These are phyloP conservation scores for Calonectria naviculata DNA, from an alignment of 2,329 filamentous ascomycete species.

Conservation along the genomic window DNA sequence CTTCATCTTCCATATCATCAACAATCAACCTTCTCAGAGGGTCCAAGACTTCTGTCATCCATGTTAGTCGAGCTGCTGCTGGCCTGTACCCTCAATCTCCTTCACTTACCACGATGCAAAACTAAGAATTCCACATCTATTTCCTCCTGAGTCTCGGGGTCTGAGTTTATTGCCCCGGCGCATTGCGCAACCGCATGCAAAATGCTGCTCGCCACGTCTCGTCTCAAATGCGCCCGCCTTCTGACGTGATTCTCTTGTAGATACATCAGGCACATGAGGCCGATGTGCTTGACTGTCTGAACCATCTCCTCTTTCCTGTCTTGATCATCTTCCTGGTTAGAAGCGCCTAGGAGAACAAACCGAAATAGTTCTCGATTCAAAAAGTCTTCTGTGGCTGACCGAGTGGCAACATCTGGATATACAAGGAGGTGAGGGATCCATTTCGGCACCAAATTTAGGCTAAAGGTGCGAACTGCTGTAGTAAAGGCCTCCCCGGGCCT, in stretches of 20 bases:
- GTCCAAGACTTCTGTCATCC: constrained; percentile 52
- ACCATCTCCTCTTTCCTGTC: constrained; percentile 33
- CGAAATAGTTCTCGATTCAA: constrained; percentile 57
- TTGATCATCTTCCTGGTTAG: constrained; percentile 43
- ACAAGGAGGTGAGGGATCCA: constrained; percentile 65
- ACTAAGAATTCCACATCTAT: constrained; percentile 42
- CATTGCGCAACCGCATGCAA: constrained; percentile 57
- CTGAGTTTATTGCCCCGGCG: constrained; percentile 50
- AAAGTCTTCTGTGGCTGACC: constrained; percentile 55
- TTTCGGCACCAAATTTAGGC: constrained; percentile 45
- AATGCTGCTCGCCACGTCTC: constrained; percentile 55
- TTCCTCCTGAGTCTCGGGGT: constrained; percentile 45
- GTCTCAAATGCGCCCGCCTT: constrained; percentile 53
- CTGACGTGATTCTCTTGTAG: constrained; percentile 59
- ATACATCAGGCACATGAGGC: constrained; percentile 57
- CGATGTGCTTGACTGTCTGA: constrained; percentile 51
- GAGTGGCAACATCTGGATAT: constrained; percentile 56
- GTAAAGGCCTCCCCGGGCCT: constrained; percentile 41
- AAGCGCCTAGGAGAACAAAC: constrained; percentile 34
- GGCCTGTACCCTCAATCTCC: too few relatives aligned
- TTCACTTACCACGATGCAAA: constrained; percentile 41
- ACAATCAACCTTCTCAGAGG: constrained; percentile 65
- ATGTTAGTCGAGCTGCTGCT: constrained; percentile 18
- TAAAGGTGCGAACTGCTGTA: constrained; percentile 30
- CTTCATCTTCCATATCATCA: constrained; percentile 69